phyloP scores from a whole-genome alignment of 805 yeast species.

The Candida ponderosae region DNA sequence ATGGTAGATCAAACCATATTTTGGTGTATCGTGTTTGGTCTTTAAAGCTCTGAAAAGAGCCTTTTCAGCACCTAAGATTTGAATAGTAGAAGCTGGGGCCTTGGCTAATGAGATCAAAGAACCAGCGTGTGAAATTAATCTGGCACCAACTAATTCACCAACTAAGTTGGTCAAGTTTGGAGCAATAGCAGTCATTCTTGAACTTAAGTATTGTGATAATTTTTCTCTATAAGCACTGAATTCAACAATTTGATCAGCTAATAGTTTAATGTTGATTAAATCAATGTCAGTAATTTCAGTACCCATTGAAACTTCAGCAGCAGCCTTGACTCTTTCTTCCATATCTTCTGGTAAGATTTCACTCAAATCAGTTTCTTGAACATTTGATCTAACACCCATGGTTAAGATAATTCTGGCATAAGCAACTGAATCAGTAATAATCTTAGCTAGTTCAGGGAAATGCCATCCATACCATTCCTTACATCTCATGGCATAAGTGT shows the following conservation, averaged over 20 bases:
- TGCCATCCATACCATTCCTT: slow-evolving; percentile 99
- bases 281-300: slow-evolving; percentile 94
- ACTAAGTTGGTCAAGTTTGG: slow-evolving; percentile 93
- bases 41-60: slow-evolving; percentile 97
- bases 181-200: slow-evolving; percentile 98
- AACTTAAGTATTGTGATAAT: slow-evolving; percentile 78
- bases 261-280: slow-evolving; percentile 75
- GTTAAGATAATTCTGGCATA: slow-evolving; percentile 88
- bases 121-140: slow-evolving; percentile 96
- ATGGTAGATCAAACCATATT: slow-evolving; percentile 94
- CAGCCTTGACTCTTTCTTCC: slow-evolving; percentile 86
- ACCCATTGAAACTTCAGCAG: slow-evolving; percentile 99
- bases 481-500: slow-evolving; percentile 97
- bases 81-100: slow-evolving; percentile 98
- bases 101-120: slow-evolving; percentile 90
- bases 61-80: slow-evolving; percentile 98
- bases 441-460: slow-evolving; percentile 98
- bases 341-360: slow-evolving; percentile 87
- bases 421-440: slow-evolving; percentile 91
- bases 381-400: slow-evolving; percentile 93
- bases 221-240: slow-evolving; percentile 96
- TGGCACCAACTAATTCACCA: slow-evolving; percentile 97
- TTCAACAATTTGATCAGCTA: slow-evolving; percentile 95
- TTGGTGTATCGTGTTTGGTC: slow-evolving; percentile 98
- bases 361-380: slow-evolving; percentile 83